Percentiles rank a stretch among this genome's conserved stretches.
Evolutionary conservation across 23 red algal genomes (phyloP).

Genomic region (Cyanidioschyzon merolae): DNA sequence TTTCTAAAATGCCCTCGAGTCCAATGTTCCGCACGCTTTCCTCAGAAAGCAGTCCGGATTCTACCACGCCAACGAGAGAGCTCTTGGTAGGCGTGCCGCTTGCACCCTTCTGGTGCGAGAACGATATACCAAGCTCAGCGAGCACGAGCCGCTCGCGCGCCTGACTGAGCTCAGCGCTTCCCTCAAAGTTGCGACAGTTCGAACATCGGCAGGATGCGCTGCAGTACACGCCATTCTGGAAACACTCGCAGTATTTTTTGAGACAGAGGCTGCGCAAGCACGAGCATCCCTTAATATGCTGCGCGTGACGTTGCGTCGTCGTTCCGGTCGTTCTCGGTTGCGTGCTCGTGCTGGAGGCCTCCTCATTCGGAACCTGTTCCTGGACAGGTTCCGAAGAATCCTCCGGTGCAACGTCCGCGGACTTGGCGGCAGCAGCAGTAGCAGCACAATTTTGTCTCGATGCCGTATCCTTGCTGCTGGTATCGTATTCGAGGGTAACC

Average conservation of each 20-base stretch:
- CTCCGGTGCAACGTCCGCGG: neutral
- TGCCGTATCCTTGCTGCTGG: neutral
- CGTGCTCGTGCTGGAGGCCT: neutral
- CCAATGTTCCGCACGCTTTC: neutral
- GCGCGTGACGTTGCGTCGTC: constrained; percentile 15
- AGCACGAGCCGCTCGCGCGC: constrained; percentile 3
- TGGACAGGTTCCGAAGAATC: neutral
- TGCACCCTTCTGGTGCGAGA: constrained; percentile 1
- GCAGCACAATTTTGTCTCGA: too few species aligned
- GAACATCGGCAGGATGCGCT: constrained; percentile 70
- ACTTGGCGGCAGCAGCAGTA: neutral
- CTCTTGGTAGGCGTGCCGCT: constrained; percentile 16
- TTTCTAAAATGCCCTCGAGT: neutral
- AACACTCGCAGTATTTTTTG: constrained; percentile 96
- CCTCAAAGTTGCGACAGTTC: constrained; percentile 47
- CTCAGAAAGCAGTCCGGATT: neutral
- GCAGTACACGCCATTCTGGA: constrained; percentile 57
- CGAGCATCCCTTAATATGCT: constrained; percentile 79
- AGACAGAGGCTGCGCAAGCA: constrained; percentile 71
- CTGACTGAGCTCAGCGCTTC: neutral
- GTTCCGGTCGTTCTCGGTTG: neutral
- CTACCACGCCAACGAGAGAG: neutral
- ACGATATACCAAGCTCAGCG: constrained; percentile 2
- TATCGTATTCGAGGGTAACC: neutral
- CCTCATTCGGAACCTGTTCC: neutral